These are phyloP conservation scores for Mucor velutinosus DNA, from an alignment of 371 early-diverging fungal species.

Conservation along the genomic window DNA sequence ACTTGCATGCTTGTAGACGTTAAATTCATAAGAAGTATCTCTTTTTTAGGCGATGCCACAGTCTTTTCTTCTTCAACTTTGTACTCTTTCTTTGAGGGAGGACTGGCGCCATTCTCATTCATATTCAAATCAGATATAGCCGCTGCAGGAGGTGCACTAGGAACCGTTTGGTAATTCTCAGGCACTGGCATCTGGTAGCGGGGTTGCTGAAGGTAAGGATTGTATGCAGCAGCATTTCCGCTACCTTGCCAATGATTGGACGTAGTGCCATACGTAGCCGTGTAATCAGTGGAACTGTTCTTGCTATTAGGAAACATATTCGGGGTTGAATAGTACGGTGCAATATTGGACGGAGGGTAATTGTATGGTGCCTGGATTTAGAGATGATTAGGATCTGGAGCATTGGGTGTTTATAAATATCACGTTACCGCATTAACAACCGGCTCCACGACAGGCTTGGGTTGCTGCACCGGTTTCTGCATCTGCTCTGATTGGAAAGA, in stretches of 20 bases:
- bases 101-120: background rate
- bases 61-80: background rate
- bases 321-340: background rate
- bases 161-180: constrained; percentile 1
- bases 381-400: background rate
- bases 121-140: background rate
- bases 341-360: background rate
- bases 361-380: background rate
- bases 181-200: background rate
- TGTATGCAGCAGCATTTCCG: background rate
- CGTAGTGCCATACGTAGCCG: background rate
- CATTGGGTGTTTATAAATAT: background rate
- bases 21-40: background rate
- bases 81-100: background rate
- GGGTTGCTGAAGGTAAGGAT: background rate
- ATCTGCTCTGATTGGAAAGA: background rate
- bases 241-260: background rate
- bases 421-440: background rate
- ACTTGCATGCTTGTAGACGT: background rate
- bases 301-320: background rate
- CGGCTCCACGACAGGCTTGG: background rate
- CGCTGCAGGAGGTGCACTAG: background rate
- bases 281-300: background rate
- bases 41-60: background rate
- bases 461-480: background rate